Base-by-base conservation (phyloP, 1,284 basidiomycete genomes). In the Ustilago lituana region DNA sequence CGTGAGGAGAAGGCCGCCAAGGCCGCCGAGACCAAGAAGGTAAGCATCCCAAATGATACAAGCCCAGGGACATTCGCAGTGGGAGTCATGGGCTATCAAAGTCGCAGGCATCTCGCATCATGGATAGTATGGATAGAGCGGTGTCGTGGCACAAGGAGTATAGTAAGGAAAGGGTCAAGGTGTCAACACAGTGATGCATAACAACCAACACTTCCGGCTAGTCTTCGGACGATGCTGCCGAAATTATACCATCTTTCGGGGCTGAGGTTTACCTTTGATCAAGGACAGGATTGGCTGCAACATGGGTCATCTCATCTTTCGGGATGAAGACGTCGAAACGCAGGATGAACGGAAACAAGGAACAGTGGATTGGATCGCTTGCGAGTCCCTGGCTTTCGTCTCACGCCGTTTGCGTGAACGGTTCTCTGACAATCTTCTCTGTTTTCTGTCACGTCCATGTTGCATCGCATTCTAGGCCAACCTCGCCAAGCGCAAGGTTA, bases 1-100 rank as follows among this genome's bases (percentile, higher is more conserved):
- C 89, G 94, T 81, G 94, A 97, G 87, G 94, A 97, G 84, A 93
- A 92, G 83, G 87, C 94, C 80, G 89, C 88, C 74, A 91, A 92
- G 74, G 91, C 92, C 32, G 84, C 87, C 49, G 91, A 91, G 82
- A 91, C 92, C 79, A 91, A 91, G 84, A 98, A 97, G 91, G 95
- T 98, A 84, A 69, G 78, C 67, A 57, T 41, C 23, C 6, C 17
- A 5, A 8, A 20, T 11, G 33, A 17, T 26, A 19, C 12, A 93
- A 80, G 88, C 87, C 73, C 90, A 91, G 35, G 20, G 36, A 31
- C 11, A 72, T 91, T 91, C 35, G 84, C 87, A 49, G 91, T 91
- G 82, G 91, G 78, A n/a, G n/a, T n/a, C n/a, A n/a, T n/a, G n/a
- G n/a, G n/a, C n/a, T n/a, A n/a, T n/a, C n/a, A n/a, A n/a, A n/a